Evolutionary conservation across 1,284 basidiomycete genomes (phyloP).

Genomic region (Austroboletus niveus): DNA sequence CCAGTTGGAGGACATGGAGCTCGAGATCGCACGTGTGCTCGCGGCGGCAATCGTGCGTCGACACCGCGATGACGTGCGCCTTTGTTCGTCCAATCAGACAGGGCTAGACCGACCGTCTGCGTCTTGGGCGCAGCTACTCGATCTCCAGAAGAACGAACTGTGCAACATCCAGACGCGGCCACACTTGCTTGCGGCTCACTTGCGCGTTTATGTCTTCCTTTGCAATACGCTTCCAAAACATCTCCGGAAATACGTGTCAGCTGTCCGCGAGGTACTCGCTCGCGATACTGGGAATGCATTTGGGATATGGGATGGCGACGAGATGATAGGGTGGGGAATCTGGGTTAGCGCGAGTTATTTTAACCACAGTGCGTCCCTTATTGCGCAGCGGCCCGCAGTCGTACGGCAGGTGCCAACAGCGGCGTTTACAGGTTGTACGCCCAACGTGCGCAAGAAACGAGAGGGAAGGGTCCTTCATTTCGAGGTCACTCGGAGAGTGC

Average conservation of each 20-base stretch:
- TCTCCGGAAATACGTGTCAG: slow-evolving; percentile 40
- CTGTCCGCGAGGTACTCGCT: slow-evolving; percentile 50
- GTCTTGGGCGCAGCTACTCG: slow-evolving; percentile 32
- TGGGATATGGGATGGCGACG: slow-evolving; percentile 60
- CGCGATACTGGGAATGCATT: slow-evolving; percentile 66
- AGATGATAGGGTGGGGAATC: slow-evolving; percentile 65
- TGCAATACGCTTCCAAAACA: slow-evolving; percentile 31
- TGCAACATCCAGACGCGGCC: slow-evolving; percentile 39
- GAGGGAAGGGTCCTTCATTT: slow-evolving; percentile 48
- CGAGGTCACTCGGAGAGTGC: slow-evolving; percentile 44
- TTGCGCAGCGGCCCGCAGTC: background rate
- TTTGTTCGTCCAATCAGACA: slow-evolving; percentile 8
- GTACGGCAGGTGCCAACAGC: too few relatives aligned
- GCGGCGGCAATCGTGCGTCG: slow-evolving; percentile 45
- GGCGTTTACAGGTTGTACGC: slow-evolving; percentile 47
- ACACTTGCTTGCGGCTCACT: slow-evolving; percentile 42
- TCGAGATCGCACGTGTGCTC: slow-evolving; percentile 52
- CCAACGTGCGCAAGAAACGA: slow-evolving; percentile 56
- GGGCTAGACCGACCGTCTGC: background rate
- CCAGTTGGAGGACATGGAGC: slow-evolving; percentile 46
- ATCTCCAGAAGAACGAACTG: slow-evolving; percentile 52
- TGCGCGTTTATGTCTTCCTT: slow-evolving; percentile 49
- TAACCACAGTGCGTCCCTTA: slow-evolving; percentile 53
- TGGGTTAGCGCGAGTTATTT: slow-evolving; percentile 62
- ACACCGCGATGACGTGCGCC: slow-evolving; percentile 26